Conservation (phyloP, 139 green algal species). For the Chlorella ohadii region DNA sequence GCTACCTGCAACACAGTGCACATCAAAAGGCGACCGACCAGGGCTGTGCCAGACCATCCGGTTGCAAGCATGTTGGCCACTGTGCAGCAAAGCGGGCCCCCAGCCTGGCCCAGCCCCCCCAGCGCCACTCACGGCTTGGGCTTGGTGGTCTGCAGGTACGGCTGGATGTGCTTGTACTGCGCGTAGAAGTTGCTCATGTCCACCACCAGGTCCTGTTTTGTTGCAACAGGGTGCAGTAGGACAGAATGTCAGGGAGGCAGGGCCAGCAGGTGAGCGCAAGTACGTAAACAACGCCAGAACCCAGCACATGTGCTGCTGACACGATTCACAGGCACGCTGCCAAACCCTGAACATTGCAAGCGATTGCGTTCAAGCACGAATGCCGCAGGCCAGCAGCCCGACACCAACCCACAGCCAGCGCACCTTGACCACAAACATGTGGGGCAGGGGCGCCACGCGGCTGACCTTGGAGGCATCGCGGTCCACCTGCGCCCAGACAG, state of each 20-base stretch:
- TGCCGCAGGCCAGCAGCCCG: not conserved
- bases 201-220: slow-evolving; percentile 95
- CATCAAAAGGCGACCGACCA: no score
- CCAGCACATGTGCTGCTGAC: no score
- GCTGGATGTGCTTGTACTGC: slow-evolving; percentile 98
- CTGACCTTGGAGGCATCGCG: slow-evolving; percentile 52
- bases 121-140: slow-evolving; percentile 41
- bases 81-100: not conserved
- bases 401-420: not conserved
- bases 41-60: no score
- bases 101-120: not conserved
- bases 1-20: not conserved
- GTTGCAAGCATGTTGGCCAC: no score
- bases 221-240: not conserved
- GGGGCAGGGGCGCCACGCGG: slow-evolving; percentile 95
- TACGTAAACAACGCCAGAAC: no score
- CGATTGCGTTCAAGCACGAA: no score
- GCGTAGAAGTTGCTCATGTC: slow-evolving; percentile 99
- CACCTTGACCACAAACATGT: slow-evolving; percentile 79
- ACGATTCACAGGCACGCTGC: no score
- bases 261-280: no score
- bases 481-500: slow-evolving; percentile 76
- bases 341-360: no score
- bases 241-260: not conserved
- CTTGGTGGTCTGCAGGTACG: slow-evolving; percentile 90